Conservation (phyloP, 1,139 yeast genomes). For the Suhomyces guaymorum region DNA sequence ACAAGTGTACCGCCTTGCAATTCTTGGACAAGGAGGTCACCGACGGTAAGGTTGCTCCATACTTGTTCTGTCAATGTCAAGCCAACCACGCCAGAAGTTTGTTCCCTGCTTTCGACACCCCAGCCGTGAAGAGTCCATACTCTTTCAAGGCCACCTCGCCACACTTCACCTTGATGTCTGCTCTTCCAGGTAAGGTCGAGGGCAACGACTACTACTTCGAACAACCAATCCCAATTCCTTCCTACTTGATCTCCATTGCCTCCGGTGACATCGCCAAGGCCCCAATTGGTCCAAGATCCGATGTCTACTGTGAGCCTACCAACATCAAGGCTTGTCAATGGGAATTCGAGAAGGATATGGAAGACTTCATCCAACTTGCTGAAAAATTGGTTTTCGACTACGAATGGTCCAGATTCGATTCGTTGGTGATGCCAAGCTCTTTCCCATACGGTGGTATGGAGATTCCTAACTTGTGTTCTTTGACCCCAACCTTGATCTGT, state of each 20-base stretch:
- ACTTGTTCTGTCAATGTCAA: constrained; percentile 87
- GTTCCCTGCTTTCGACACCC: constrained; percentile 91
- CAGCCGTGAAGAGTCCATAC: constrained; percentile 73
- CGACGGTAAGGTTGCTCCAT: constrained; percentile 70
- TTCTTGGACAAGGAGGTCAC: constrained; percentile 79
- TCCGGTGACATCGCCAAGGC: constrained; percentile 75
- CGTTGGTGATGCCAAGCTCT: constrained; percentile 74
- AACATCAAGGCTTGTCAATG: constrained; percentile 67
- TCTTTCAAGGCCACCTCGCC: constrained; percentile 62
- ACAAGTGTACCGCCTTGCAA: constrained; percentile 79
- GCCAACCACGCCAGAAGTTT: constrained; percentile 88
- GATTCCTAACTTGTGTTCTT: constrained; percentile 87
- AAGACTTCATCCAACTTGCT: constrained; percentile 77
- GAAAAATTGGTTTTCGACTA: constrained; percentile 77
- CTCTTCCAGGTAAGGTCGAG: constrained; percentile 40
- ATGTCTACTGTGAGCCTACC: constrained; percentile 76
- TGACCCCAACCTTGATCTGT: constrained; percentile 84
- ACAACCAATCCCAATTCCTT: constrained; percentile 84
- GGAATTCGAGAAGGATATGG: constrained; percentile 81
- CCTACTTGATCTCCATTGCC: constrained; percentile 82
- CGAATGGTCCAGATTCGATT: constrained; percentile 85
- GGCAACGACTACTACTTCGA: constrained; percentile 51
- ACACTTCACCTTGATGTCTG: constrained; percentile 71
- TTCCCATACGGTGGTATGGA: constrained; percentile 98
- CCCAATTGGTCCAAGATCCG: constrained; percentile 82